Base-by-base conservation (phyloP, 176 grass and related monocot genomes). In the Miscanthus lutarioriparius region DNA sequence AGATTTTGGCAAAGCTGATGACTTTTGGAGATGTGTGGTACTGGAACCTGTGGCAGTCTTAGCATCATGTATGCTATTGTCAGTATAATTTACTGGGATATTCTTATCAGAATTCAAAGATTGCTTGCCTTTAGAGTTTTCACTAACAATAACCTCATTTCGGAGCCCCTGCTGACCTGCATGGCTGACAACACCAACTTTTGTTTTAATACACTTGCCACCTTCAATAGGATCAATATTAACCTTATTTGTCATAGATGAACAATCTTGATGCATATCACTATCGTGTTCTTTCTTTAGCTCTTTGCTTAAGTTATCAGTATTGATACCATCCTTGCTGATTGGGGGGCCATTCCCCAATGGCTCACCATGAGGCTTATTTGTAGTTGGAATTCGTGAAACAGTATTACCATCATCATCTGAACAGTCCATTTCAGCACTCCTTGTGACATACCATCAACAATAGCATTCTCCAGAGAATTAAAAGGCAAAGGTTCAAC, bases 401-500 rank as follows among this genome's bases (percentile, higher is more conserved):
- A 75, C 25, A 43, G 76, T 68, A 84, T 74, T 80, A 61, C 61
- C 74, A 68, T 82, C 59, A 49, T 87, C 89, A 51, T 90, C 89
- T 84, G 89, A 90, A 68, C 85, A 90, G 62, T 90, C 89, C 89
- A 90, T 90, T 87, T 86, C 81, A 61, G 89, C 89, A 80, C 89
- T 87, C 32, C 89, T 36, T 90, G 89, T 25, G 84, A 90, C 84
- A 80, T 84, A 41, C 84, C 89, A 80, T 90, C 89, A 79, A 69
- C 39, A 20, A 22, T 64, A 75, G 61, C n/a, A 53, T 37, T 70
- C 25, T 62, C 19, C 38, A 16, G 23, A 75, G 75, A 74, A 84
- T 75, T 87, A 30, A 23, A 74, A 87, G 74, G 23, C 12, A 80
- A 33, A 80, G 80, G 10, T 80, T 87, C 39, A 40, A 76, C 47